phyloP scores from a whole-genome alignment of 2,329 filamentous ascomycete genomes.

The Exophiala dermatitidis region DNA sequence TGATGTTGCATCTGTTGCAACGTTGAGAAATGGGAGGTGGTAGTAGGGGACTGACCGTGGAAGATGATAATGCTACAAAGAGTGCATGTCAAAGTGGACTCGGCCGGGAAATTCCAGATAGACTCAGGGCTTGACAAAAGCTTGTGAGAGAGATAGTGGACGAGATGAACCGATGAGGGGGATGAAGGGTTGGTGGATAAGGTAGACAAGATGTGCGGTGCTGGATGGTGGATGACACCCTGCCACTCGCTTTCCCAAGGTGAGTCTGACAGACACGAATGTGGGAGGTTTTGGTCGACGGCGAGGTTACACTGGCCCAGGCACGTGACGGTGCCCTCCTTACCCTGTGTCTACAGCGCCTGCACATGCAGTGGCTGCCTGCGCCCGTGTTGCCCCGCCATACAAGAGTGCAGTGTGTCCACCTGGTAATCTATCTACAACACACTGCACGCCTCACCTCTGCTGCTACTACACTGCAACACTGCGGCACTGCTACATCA shows the following conservation, averaged over 20 bases:
- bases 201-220: background rate
- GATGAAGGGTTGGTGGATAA: background rate
- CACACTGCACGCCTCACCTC: background rate
- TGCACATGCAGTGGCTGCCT: background rate
- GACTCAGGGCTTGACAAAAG: background rate
- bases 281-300: background rate
- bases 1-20: constrained; percentile 22
- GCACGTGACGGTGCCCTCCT: background rate
- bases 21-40: constrained; percentile 3
- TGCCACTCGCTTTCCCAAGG: background rate
- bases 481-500: background rate
- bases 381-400: background rate
- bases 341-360: no score
- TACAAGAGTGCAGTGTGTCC: background rate
- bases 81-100: background rate
- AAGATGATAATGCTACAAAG: constrained; percentile 12
- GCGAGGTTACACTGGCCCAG: background rate
- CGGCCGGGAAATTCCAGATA: background rate
- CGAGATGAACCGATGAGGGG: background rate
- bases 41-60: constrained; percentile 1
- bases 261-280: background rate
- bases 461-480: background rate
- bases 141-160: background rate
- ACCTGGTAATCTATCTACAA: background rate
- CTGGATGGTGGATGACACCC: background rate